Base-by-base conservation (phyloP, 1,139 yeast genomes). In the Eremothecium gossypii region DNA sequence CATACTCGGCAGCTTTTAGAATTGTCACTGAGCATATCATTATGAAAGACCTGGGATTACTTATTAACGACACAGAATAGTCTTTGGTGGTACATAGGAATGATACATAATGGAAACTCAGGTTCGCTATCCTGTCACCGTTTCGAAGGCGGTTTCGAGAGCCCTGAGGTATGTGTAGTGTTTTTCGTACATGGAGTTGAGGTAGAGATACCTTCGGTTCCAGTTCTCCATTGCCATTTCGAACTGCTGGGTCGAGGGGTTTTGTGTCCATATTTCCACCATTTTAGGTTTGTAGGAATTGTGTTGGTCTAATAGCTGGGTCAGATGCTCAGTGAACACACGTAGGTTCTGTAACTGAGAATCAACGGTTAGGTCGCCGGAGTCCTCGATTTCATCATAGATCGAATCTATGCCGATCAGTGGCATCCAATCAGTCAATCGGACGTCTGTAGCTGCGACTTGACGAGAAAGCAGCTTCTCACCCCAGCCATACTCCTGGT, bases 401-500 rank as follows among this genome's bases (percentile, higher is more conserved):
- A 58, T 39, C n/a, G 68, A 48, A 44, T 64, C 70, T 46, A 57
- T 52, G 12, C 57, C 63, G 33, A 63, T 42, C 7, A 70, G 47
- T 5, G 74, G 73, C 28, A 57, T 54, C 76, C 76, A 71, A 34
- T 57, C 51, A 27, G 57, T 47, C 9, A 69, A 42, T 17, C 41
- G 48, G 2, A 49, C 41, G 2, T 40, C 35, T 39, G 27, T 26
- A 5, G 45, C 26, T 2, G 44, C 45, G 3, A 32, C 27, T 7
- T 43, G 13, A 7, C 39, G 28, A 2, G 34, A 42, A 4, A 66
- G 41, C n/a, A 55, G 27, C 27, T 49, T 46, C 6, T 52, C 47
- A 23, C 73, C 74, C 96, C 95, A 87, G 4, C 96, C 96, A 57
- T 79, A 85, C 54, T 86, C 95, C 37, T 78, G 73, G 36, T 83